Base-by-base conservation (phyloP, 345 rosid species). In the Psidium guajava region DNA sequence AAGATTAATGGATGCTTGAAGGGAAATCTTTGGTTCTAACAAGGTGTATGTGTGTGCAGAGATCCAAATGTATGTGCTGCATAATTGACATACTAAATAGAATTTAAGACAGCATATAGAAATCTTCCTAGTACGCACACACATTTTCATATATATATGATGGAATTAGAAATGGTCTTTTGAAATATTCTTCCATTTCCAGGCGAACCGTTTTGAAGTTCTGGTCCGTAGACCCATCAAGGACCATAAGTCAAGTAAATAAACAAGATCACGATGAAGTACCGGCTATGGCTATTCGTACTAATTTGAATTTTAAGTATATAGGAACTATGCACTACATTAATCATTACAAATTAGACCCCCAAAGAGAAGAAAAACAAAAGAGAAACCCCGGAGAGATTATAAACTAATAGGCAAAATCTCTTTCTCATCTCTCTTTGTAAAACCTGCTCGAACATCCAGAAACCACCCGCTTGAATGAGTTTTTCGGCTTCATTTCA, bases 401-500 rank as follows among this genome's bases (percentile, higher is more conserved):
- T 69, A 32, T 8, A 8, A 16, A 32, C 44, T 69, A 69, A 69
- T 32, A 69, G 77, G 47, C 51, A 49, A 69, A 69, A 69, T 69
- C 77, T 69, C 77, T 16, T 16, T 69, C 47, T 69, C 13, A 69
- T 69, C 28, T 16, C 61, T 58, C 28, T 40, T 25, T 14, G 64
- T 83, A 44, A 44, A 42, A 21, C 28, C 28, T 11, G 15, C 53
- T 51, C 6, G 40, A 18, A 81, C 14, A 36, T 51, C 81, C 50
- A 32, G 69, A 57, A 57, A 13, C 57, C 85, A 13, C 53, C 59
- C 44, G 24, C 54, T 15, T 69, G 25, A 21, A 75, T 28, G 28
- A 16, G 32, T 11, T 49, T 14, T 27, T 82, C 84, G 77, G 18
- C 20, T 69, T 69, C 87, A 89, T 82, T 88, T 90, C 92, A 90